phyloP scores from a whole-genome alignment of 2,329 filamentous ascomycete species.

The Cryoendolithus antarcticus region DNA sequence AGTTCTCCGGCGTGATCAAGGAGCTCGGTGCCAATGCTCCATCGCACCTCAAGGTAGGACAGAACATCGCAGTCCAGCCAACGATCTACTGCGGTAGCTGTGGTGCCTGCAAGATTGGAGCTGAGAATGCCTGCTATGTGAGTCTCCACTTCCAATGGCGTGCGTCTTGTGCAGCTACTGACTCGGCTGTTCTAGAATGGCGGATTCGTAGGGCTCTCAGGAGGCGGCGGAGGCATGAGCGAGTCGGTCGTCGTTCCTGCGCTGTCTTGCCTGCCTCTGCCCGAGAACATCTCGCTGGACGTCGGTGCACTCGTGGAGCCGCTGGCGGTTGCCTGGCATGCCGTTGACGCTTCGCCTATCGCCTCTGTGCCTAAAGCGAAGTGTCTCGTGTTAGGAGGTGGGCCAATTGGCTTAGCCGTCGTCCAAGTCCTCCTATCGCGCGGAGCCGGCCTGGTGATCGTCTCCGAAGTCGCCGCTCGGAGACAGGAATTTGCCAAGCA shows the following conservation, averaged over 20 bases:
- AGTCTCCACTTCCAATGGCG: too few species aligned
- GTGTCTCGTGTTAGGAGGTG: conserved; percentile 47
- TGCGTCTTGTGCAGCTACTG: too few species aligned
- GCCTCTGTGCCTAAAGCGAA: conserved; percentile 29
- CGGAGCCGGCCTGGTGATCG: conserved; percentile 43
- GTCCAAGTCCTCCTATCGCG: conserved; percentile 45
- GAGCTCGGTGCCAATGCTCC: conserved; percentile 38
- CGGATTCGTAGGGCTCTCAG: conserved; percentile 34
- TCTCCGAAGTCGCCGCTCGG: conserved; percentile 41
- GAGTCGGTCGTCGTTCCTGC: conserved; percentile 42
- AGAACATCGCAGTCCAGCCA: conserved; percentile 48
- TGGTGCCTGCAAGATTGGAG: conserved; percentile 39
- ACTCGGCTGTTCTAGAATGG: conserved; percentile 20
- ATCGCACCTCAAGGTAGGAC: conserved; percentile 36
- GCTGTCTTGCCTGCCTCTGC: conserved; percentile 37
- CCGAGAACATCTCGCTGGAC: conserved; percentile 40
- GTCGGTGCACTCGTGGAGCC: conserved; percentile 52
- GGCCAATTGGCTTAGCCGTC: conserved; percentile 48
- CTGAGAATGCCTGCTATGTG: conserved; percentile 45
- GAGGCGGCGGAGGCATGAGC: conserved; percentile 44
- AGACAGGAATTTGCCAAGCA: conserved; percentile 40
- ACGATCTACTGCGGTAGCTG: conserved; percentile 47
- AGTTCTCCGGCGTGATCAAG: conserved; percentile 49
- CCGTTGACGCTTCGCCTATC: conserved; percentile 39
- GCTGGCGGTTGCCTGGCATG: conserved; percentile 53